Base-by-base conservation (phyloP, 2,329 filamentous ascomycete genomes). In the Neodidymelliopsis sp. region DNA sequence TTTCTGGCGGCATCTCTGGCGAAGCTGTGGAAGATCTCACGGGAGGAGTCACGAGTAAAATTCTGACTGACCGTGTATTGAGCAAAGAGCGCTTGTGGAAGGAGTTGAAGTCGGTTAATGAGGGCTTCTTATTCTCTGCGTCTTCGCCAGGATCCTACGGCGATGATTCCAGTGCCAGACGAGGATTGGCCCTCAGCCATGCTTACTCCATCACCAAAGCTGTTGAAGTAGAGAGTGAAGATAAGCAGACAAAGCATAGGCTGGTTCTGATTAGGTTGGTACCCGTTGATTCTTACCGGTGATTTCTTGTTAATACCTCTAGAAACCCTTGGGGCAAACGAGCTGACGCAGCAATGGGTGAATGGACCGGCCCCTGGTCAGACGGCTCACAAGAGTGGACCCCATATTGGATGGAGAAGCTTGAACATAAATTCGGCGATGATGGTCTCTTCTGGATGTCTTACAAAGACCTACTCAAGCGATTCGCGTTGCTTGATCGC, bases 381-480 rank as follows among this genome's bases (percentile, higher is more conserved):
- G 90, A 94, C 62, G 90, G 90, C 1, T 90, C 87, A 11, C 87
- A 88, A 60, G 86, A 93, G 71, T 95, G 90, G 90, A 93, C 87
- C 1, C 79, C 88, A 0, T 86, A 91, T 57, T 90, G 87, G 82
- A 83, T 93, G 70, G 73, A 84, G 42, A 84, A 87, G 57, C 78
- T 93, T 1, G 77, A 80, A 29, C 88, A 92, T 65, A 83, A 80
- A 15, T 92, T 92, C 60, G 88, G 87, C 23, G 86, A 90, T 57
- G 88, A 92, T 60, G 89, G 88, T 6, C 52, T 83, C 20, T 84
- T 85, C 66, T 85, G 82, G 81, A 84, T 85, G 53, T 79, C 77
- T 1, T 85, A 83, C 56, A 73, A 80, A 6, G 83, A 86, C 47
- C 74, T 85, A 19, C 73, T 83, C 3, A 77, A 75, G 47, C 78